Base-by-base conservation (phyloP, 2,329 filamentous ascomycete genomes). In the Claviceps africana region DNA sequence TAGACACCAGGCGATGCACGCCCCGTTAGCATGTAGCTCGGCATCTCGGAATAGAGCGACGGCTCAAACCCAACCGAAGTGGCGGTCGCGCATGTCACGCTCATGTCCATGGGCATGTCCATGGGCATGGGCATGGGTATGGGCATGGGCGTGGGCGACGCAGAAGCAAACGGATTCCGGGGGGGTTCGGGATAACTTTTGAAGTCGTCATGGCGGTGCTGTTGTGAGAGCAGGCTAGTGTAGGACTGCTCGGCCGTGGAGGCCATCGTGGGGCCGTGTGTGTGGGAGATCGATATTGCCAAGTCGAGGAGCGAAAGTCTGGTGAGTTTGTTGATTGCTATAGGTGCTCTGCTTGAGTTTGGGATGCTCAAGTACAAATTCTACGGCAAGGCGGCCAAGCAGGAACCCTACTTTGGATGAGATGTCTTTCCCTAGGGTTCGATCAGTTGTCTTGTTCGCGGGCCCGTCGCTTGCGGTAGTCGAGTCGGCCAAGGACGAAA, bases 21-120 rank as follows among this genome's bases (percentile, higher is more conserved):
- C 58, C 65, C 67, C 59, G 68, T 67, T 59, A 76, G 72, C 57
- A 76, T 64, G 64, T 71, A 73, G 58, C 58, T 67, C 57, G 54
- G 64, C 55, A 56, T 65, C 55, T 77, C 76, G 30, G 72, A 57
- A 63, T 76, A 81, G 50, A 78, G 60, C 33, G 68, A 61, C 28
- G 69, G 65, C 51, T 76, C 72, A 61, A 74, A 78, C 35, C 65
- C 66, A 54, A 76, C 65, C 17, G 68, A 47, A 15, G 53, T 51
- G 25, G 59, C 55, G 19, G 60, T 55, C 48, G 61, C 55, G 48
- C 61, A 67, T 25, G 72, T 66, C 56, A 75, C 70, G 59, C 65
- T 66, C 62, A 79, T 65, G 52, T 76, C 72, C 63, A 79, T 65
- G 53, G 76, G 72, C 63, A 79, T n/a, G 52, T 76, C 72, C 63